phyloP scores from a whole-genome alignment of 768 basidiomycete genomes.

The Phanerochaete carnosa region DNA sequence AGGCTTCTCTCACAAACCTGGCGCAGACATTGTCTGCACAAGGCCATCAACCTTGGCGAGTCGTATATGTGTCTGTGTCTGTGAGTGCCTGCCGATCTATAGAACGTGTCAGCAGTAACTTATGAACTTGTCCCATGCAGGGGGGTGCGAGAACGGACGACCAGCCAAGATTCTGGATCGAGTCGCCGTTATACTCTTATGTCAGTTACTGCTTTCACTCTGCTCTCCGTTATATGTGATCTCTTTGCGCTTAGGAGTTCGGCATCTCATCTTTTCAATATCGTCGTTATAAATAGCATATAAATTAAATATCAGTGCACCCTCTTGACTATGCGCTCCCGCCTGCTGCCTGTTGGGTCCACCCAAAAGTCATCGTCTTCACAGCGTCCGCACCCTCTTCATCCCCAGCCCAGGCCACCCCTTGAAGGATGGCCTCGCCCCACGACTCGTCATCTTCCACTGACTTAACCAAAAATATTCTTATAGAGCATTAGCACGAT shows the following conservation, averaged over 20 bases:
- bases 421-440: slow-evolving; percentile 98
- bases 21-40: too few relatives aligned
- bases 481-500: slow-evolving; percentile 34
- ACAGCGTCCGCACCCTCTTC: slow-evolving; percentile 77
- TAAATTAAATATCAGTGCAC: slow-evolving; percentile 14
- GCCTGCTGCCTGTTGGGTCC: slow-evolving; percentile 63
- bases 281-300: slow-evolving; percentile 16
- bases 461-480: slow-evolving; percentile 79
- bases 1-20: too few relatives aligned
- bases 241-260: slow-evolving; percentile 12
- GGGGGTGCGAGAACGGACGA: too few relatives aligned
- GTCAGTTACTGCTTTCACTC: slow-evolving; percentile 30
- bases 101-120: too few relatives aligned
- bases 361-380: slow-evolving; percentile 88
- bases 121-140: too few relatives aligned
- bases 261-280: slow-evolving; percentile 12
- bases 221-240: slow-evolving; percentile 29
- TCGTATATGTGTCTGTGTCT: too few relatives aligned
- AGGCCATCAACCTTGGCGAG: too few relatives aligned
- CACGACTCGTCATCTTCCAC: slow-evolving; percentile 89
- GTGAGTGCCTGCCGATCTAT: too few relatives aligned
- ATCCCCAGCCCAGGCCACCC: slow-evolving; percentile 91
- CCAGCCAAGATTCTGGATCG: too few relatives aligned
- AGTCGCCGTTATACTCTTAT: too few relatives aligned
- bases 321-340: slow-evolving; percentile 26